Evolutionary conservation across 257 asterid genomes (phyloP), one percentile per base, ranked within the genome.

Genomic region (Solanum piurae): DNA sequence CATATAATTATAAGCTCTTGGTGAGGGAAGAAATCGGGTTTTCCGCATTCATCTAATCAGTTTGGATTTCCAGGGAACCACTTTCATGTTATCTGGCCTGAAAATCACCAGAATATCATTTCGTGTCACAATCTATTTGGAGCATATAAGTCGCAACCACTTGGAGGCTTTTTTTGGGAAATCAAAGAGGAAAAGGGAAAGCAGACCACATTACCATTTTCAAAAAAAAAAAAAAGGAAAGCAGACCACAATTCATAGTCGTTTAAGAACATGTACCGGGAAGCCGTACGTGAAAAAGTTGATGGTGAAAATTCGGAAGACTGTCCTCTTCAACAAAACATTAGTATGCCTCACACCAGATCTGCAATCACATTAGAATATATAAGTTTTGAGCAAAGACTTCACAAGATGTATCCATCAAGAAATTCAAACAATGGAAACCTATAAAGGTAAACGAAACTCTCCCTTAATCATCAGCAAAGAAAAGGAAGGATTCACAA

Each of bases 231-330:
- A 38, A 38, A 72, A 60, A 83, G 82, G 75, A 40, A 76, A 38
- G 52, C 82, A 83, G 88, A 74, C 66, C 77, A 42, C 40, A 73
- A 88, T 42, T 89, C 55, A 21, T 87, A 76, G 88, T 79, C 64
- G 86, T 79, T 88, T 87, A 69, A 25, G 84, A 74, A 89, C 87
- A 90, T 93, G 86, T 94, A 97, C 99, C 92, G 98, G 99, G 91
- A 97, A 97, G 87, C 99, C 99, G 90, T 97, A 97, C 75, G 99
- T 95, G 98, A 97, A 97, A 95, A 97, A 97, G 94, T 97, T 97
- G 93, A 97, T 97, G 49, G 98, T 95, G 90, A 97, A 97, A 91
- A 94, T 82, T 91, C 95, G 95, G 92, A 97, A 97, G 90, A 97
- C 94, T 20, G 96, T 89, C 64, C 94, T 95, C 93, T 98, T 93